phyloP scores from a whole-genome alignment of 129 eudicot genomes.

The Erigeron canadensis region DNA sequence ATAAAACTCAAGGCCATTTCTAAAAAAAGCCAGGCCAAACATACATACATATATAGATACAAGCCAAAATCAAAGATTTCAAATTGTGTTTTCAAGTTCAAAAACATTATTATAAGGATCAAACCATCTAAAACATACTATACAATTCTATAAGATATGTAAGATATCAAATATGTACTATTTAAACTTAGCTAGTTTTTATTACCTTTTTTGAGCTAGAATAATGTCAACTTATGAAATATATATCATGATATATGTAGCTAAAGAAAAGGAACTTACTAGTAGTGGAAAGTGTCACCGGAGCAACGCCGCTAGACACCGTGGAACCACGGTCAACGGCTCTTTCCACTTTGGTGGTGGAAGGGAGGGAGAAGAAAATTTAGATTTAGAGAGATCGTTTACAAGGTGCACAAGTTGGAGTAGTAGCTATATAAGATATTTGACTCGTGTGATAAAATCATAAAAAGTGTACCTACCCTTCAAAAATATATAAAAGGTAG shows the following conservation, averaged over 20 bases:
- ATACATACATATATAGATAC: no score
- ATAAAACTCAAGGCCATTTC: no score
- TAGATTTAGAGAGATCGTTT: not conserved
- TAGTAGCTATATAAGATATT: conserved; percentile 20
- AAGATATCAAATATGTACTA: not conserved
- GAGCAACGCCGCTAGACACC: conserved; percentile 18
- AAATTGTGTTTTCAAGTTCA: no score
- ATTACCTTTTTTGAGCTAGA: not conserved
- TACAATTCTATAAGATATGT: not conserved
- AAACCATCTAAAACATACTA: no score
- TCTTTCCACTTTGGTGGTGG: conserved; percentile 18
- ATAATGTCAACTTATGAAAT: conserved; percentile 10
- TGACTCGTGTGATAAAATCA: not conserved
- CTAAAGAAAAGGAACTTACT: conserved; percentile 16
- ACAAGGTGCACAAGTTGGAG: not conserved
- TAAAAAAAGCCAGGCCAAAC: no score
- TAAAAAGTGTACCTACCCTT: conserved; percentile 44
- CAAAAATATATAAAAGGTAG: not conserved
- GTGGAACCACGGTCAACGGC: conserved; percentile 9
- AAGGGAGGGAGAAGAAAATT: conserved; percentile 16
- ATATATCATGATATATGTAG: conserved; percentile 2
- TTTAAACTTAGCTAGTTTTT: not conserved
- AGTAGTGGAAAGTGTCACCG: conserved; percentile 9
- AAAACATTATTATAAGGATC: no score
- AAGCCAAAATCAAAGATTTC: no score